These are phyloP conservation scores for Paraleonurus japonicus DNA, from an alignment of 257 asterid species.

Conservation along the genomic window DNA sequence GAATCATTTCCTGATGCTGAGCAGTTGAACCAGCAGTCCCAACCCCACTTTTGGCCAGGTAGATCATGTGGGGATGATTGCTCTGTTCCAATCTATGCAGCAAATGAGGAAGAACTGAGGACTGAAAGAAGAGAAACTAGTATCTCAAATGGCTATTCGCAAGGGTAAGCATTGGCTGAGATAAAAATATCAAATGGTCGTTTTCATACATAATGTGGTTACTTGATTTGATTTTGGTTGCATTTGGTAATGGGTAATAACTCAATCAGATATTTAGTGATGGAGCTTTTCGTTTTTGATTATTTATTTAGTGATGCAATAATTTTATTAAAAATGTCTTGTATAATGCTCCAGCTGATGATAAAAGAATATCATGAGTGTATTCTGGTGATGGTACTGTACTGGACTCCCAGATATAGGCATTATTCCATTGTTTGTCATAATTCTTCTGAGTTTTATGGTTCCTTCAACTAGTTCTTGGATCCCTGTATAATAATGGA, in stretches of 20 bases:
- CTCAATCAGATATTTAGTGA: not conserved
- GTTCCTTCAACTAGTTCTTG: not conserved
- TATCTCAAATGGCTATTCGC: conserved; percentile 59
- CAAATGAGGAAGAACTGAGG: conserved; percentile 48
- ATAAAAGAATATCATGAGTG: not conserved
- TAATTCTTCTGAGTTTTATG: not conserved
- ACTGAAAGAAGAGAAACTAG: conserved; percentile 46
- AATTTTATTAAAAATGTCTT: not conserved
- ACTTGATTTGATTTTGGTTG: conserved; percentile 11
- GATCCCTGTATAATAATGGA: not conserved
- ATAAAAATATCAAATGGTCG: conserved; percentile 10
- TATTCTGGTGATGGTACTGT: not conserved
- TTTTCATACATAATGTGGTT: conserved; percentile 2
- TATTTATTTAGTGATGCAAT: not conserved
- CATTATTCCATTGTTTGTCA: not conserved
- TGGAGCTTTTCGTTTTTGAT: not conserved
- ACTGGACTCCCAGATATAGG: not conserved
- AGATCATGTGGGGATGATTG: conserved; percentile 46
- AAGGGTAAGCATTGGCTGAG: conserved; percentile 53
- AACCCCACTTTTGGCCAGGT: conserved; percentile 41
- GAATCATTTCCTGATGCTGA: conserved; percentile 50
- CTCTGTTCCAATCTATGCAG: conserved; percentile 36
- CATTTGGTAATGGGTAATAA: conserved; percentile 1
- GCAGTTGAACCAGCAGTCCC: conserved; percentile 46
- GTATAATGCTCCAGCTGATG: not conserved